Base-by-base conservation (phyloP, 345 rosid species). In the Moringa oleifera region DNA sequence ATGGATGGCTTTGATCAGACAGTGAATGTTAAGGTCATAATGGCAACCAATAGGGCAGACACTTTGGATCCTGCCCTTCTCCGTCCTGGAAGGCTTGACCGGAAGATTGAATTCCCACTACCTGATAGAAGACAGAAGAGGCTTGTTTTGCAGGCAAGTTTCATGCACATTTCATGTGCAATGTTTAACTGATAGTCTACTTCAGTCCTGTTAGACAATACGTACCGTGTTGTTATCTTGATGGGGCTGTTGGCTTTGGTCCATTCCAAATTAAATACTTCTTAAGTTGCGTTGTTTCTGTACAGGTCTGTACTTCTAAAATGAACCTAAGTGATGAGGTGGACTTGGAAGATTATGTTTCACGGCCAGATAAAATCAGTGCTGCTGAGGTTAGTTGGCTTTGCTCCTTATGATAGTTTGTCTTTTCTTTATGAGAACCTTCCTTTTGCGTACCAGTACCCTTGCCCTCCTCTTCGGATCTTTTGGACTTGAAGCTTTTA, bases 51-150 rank as follows among this genome's bases (percentile, higher is more conserved):
- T 75, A 78, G 98, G 0, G 98, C 96, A 0, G 98, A 93, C 79
- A 93, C 98, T 18, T 80, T 93, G 79, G 98, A 93, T 71, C 98
- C 98, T 71, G 98, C 98, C 9, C 91, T 93, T 67, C 79, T 93
- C 20, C 98, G 97, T 75, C 98, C 97, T 67, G 98, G 98, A 36
- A 80, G 98, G 81, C 96, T 93, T 50, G 98, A 93, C 59, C 76
- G 96, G 23, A 93, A 93, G 74, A 93, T 93, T 59, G 98, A 93
- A 67, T 93, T 88, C 65, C 98, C 97, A 20, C 77, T 93, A 68
- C 97, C 99, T 24, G 99, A 94, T 71, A 86, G 99, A 74, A 78
- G 99, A 59, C 99, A 94, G 73, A 94, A 94, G 82, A 94, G 99
- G 83, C 99, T 88, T 65, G 99, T 94, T 71, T 94, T 94, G 75